Evolutionary conservation across 768 basidiomycete species (phyloP).

Genomic region (Ramaria rubella): DNA sequence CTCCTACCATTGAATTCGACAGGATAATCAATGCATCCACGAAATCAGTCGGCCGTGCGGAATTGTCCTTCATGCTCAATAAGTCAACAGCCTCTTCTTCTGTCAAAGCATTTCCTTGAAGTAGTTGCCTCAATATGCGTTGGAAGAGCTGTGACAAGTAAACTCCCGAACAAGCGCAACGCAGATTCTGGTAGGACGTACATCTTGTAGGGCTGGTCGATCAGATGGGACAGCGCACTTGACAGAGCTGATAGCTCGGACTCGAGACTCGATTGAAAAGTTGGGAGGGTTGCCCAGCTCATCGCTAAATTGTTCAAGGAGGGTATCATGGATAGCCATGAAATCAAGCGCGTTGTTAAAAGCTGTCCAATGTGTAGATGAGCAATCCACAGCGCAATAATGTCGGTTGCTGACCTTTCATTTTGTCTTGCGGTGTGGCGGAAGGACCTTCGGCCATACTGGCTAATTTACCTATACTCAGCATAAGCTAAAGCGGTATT

Average conservation of each 20-base stretch:
- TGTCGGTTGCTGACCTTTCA: neutral
- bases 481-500: slow-evolving; percentile 56
- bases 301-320: slow-evolving; percentile 56
- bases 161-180: neutral
- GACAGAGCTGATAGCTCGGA: slow-evolving; percentile 51
- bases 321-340: slow-evolving; percentile 70
- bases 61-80: slow-evolving; percentile 79
- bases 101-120: slow-evolving; percentile 68
- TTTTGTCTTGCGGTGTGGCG: slow-evolving; percentile 5
- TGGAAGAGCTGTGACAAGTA: slow-evolving; percentile 52
- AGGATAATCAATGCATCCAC: slow-evolving; percentile 47
- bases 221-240: slow-evolving; percentile 43
- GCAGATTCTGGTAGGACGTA: slow-evolving; percentile 26
- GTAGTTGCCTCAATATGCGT: slow-evolving; percentile 54
- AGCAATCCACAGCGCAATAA: neutral
- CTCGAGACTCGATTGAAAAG: slow-evolving; percentile 48
- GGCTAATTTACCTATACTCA: slow-evolving; percentile 85
- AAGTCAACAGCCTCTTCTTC: slow-evolving; percentile 81
- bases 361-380: slow-evolving; percentile 34
- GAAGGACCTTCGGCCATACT: slow-evolving; percentile 10
- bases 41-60: slow-evolving; percentile 52
- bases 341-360: slow-evolving; percentile 88
- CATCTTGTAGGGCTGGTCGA: slow-evolving; percentile 46
- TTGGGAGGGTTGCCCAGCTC: slow-evolving; percentile 44
- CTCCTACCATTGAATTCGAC: slow-evolving; percentile 11